Conservation (phyloP, 176 grass and related monocot species). For the Oryza coarctata region DNA sequence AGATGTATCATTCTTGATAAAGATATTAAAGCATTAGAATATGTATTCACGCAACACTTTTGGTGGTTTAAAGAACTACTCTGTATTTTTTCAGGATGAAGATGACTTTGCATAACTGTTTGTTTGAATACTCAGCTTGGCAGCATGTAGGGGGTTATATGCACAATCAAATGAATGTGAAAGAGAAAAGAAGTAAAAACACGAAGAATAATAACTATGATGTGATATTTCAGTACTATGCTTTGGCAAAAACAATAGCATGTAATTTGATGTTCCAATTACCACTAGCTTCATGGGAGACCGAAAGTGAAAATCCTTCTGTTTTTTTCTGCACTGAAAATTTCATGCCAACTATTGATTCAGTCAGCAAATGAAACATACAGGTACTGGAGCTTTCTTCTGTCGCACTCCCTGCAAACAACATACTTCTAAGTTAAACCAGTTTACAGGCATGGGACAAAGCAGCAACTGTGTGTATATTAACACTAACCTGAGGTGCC, state of each 20-base stretch:
- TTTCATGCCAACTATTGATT: constrained; percentile 64
- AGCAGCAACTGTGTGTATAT: constrained; percentile 15
- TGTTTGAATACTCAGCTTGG: neutral
- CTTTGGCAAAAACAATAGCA: constrained; percentile 22
- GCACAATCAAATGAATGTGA: constrained; percentile 17
- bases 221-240: neutral
- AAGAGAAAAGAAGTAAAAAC: neutral
- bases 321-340: constrained; percentile 53
- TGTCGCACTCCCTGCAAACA: constrained; percentile 49
- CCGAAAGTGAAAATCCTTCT: constrained; percentile 49
- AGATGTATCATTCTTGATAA: neutral
- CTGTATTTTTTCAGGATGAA: constrained; percentile 12
- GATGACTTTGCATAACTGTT: neutral
- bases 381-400: constrained; percentile 27
- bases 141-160: neutral
- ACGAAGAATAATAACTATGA: neutral
- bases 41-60: neutral
- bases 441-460: constrained; percentile 18
- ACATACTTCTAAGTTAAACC: constrained; percentile 16
- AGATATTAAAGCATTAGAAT: constrained; percentile 3
- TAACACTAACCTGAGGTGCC: constrained; percentile 47
- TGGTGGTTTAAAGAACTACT: neutral
- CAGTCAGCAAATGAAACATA: constrained; percentile 49
- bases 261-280: constrained; percentile 32
- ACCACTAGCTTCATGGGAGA: constrained; percentile 75